Conservation (phyloP, 1,284 basidiomycete genomes). For the Leccinum holopus region DNA sequence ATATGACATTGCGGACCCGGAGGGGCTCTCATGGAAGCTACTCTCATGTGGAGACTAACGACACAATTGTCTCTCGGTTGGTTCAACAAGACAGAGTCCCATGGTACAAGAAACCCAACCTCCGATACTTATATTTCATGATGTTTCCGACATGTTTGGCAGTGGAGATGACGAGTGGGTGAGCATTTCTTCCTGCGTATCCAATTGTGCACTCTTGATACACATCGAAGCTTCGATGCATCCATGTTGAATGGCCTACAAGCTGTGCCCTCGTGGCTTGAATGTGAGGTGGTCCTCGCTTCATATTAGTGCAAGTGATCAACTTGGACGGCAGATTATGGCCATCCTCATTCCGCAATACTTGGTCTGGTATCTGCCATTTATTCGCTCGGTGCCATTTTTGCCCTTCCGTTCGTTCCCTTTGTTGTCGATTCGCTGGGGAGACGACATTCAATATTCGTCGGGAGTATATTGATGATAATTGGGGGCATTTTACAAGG, state of each 20-base stretch:
- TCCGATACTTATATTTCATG: conserved; percentile 38
- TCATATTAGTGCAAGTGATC: background rate
- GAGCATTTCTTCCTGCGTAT: conserved; percentile 31
- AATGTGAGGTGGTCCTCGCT: conserved; percentile 13
- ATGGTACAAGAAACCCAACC: conserved; percentile 54
- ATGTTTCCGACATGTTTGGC: conserved; percentile 60
- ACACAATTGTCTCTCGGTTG: conserved; percentile 44
- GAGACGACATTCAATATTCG: conserved; percentile 24
- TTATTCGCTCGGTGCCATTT: conserved; percentile 21
- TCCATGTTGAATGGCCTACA: conserved; percentile 21
- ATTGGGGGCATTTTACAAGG: conserved; percentile 20
- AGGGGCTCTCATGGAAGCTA: background rate
- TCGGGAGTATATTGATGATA: conserved; percentile 7
- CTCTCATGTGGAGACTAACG: conserved; percentile 15
- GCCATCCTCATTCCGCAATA: conserved; percentile 21
- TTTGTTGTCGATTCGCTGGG: conserved; percentile 16
- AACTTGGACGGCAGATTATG: conserved; percentile 13
- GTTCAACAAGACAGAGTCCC: conserved; percentile 48
- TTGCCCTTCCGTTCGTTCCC: conserved; percentile 16
- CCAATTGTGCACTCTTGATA: background rate
- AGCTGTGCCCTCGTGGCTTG: conserved; percentile 24
- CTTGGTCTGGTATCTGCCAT: conserved; percentile 19
- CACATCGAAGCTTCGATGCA: conserved; percentile 12
- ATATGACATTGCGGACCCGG: background rate
- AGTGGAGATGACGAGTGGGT: conserved; percentile 63